Percentiles rank a stretch among this genome's conserved stretches.
Evolutionary conservation across 2,329 filamentous ascomycete genomes (phyloP).

Genomic region (Penicillium sp.): DNA sequence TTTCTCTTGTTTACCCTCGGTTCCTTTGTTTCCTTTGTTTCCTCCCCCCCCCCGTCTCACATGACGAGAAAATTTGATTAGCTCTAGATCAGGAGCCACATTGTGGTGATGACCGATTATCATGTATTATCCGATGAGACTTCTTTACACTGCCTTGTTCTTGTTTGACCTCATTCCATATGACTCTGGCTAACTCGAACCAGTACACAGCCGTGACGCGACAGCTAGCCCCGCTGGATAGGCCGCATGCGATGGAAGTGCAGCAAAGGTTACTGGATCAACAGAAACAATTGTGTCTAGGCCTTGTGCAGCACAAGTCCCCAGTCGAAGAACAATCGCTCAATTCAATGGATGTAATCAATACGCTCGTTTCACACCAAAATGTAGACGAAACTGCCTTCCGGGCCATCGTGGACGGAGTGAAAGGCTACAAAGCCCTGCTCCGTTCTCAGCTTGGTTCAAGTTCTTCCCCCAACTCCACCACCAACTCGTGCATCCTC

Average conservation of each 20-base stretch:
- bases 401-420: conserved; percentile 42
- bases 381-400: conserved; percentile 63
- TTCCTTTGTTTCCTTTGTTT: background rate
- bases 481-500: conserved; percentile 43
- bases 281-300: conserved; percentile 34
- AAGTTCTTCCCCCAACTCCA: conserved; percentile 34
- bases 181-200: conserved; percentile 32
- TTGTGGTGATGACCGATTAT: conserved; percentile 67
- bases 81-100: conserved; percentile 83
- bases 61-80: conserved; percentile 64
- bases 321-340: conserved; percentile 60
- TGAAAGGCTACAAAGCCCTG: conserved; percentile 46
- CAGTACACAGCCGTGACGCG: conserved; percentile 27
- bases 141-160: conserved; percentile 18
- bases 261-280: conserved; percentile 38
- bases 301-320: conserved; percentile 39
- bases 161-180: conserved; percentile 19
- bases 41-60: conserved; percentile 32
- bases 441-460: conserved; percentile 33
- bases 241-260: conserved; percentile 32
- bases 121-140: conserved; percentile 60
- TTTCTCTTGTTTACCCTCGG: background rate
- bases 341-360: conserved; percentile 64
- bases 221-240: conserved; percentile 27
- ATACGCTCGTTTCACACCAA: conserved; percentile 62